phyloP scores from a whole-genome alignment of 441 rosid species.

The Gossypium davidsonii region DNA sequence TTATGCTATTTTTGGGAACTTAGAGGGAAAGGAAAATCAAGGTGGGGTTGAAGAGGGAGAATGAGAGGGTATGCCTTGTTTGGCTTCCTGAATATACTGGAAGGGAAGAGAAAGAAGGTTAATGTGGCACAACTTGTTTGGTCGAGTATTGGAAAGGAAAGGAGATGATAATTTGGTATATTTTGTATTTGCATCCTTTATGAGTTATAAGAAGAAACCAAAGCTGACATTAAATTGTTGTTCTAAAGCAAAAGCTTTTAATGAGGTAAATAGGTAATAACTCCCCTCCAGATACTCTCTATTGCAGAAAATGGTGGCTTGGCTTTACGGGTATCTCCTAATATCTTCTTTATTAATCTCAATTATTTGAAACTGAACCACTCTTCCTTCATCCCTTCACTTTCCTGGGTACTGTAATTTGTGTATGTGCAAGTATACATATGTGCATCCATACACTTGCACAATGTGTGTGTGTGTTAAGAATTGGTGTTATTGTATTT shows the following conservation, averaged over 20 bases:
- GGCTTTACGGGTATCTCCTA: background rate
- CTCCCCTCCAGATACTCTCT: background rate
- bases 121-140: background rate
- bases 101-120: slow-evolving; percentile 3
- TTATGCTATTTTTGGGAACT: background rate
- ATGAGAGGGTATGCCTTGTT: background rate
- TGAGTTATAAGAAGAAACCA: background rate
- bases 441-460: too few relatives aligned
- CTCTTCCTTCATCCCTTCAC: background rate
- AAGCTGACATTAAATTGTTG: background rate
- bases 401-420: background rate
- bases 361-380: background rate
- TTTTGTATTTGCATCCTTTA: background rate
- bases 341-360: background rate
- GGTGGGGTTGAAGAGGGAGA: background rate
- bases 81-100: background rate
- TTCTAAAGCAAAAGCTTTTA: background rate
- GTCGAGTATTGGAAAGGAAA: background rate
- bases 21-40: background rate
- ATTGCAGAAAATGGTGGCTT: background rate
- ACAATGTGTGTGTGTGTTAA: background rate
- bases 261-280: background rate
- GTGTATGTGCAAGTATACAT: background rate
- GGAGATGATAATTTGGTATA: background rate
- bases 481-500: background rate